Percentiles rank a stretch among this genome's conserved stretches.
Conservation (phyloP, 2,329 filamentous ascomycete species). For the Colletotrichum incanum region DNA sequence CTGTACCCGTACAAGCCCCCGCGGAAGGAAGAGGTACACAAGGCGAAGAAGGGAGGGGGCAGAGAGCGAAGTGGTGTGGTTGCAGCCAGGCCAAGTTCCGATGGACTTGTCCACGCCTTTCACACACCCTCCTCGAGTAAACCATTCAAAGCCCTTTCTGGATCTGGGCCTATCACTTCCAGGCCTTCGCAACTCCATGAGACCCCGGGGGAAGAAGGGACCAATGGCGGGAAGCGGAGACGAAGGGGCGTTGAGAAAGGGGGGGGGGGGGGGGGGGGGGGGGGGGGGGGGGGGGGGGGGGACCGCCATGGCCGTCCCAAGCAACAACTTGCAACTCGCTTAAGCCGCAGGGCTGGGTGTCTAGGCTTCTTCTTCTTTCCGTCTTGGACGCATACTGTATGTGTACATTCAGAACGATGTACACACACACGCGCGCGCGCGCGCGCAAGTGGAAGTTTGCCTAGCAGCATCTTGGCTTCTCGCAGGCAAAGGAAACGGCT, state of each 20-base stretch:
- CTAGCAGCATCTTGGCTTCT: background rate
- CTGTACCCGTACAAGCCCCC: background rate
- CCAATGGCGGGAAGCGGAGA: background rate
- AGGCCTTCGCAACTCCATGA: background rate
- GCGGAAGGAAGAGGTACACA: background rate
- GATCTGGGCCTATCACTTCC: background rate
- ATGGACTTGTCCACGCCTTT: background rate
- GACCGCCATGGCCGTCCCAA: background rate
- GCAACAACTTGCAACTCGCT: background rate
- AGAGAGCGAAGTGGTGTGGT: background rate
- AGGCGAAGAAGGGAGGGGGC: background rate
- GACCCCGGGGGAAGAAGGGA: too few species aligned
- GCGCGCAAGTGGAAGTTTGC: background rate
- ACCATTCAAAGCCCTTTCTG: slow-evolving; percentile 1
- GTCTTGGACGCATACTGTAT: background rate
- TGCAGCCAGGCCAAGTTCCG: slow-evolving; percentile 5
- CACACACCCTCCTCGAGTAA: background rate
- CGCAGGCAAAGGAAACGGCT: background rate
- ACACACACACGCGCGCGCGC: background rate
- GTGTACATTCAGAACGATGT: background rate
- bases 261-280: background rate
- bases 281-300: background rate
- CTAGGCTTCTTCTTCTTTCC: background rate
- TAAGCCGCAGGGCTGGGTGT: background rate
- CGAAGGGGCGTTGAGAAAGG: background rate